Evolutionary conservation across 2,329 filamentous ascomycete genomes (phyloP), one percentile per base, ranked within the genome.

Genomic region (Calonectria hawksworthii): DNA sequence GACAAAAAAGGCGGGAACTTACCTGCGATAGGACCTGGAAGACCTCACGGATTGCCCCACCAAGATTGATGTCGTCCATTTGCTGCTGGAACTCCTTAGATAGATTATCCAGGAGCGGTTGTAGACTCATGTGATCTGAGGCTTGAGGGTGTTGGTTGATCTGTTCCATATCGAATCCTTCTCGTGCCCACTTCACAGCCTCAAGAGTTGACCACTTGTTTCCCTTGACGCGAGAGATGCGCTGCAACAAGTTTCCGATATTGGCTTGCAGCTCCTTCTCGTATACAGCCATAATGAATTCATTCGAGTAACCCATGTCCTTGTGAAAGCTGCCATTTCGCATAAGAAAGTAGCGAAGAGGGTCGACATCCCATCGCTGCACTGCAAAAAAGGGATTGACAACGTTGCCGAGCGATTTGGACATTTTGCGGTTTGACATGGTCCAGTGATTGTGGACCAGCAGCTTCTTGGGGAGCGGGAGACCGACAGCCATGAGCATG

Each of bases 391-490:
- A 96, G 0, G 97, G 97, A 82, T 98, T 97, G 54, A 99, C 96
- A 2, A 98, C 96, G 83, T 98, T 98, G 76, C 97, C 97, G 2
- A 94, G 92, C 1, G 95, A 98, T 85, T 99, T 99, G 75, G 96
- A 96, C 96, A 99, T 99, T 85, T 99, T 99, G 79, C 93, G 92
- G 68, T 92, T 92, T 71, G 94, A 95, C 86, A 99, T 93, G 18
- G 96, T 98, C 97, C 98, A 99, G 84, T 99, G 97, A 2, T 94
- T 96, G 83, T 99, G 97, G 68, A 95, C 95, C 3, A 99, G 88
- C 38, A 99, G 91, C 76, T 93, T 92, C 81, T 93, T 93, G 0
- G 97, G 95, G 0, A 94, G 87, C 1, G 95, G 94, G 6, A 99
- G 88, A 67, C 93, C 93, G 18, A 98, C 88, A 1, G 97, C 96